Conservation (phyloP, 2,329 filamentous ascomycete genomes). For the Cordyceps cicadae region DNA sequence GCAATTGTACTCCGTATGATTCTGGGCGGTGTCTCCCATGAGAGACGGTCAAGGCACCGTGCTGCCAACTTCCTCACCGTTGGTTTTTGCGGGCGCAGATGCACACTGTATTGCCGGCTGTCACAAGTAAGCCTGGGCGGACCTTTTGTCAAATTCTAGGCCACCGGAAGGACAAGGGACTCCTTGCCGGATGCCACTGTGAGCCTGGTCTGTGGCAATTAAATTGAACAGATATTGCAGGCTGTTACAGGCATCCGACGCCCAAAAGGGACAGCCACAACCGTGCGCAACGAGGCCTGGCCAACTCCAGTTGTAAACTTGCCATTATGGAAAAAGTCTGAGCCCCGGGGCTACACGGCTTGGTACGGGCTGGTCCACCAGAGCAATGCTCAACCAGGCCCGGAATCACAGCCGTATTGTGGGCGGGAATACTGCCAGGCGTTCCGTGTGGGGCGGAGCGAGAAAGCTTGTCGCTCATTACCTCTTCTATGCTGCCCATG, state of each 20-base stretch:
- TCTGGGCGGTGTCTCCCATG: neutral
- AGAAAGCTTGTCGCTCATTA: neutral
- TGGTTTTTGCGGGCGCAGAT: slow-evolving; percentile 2
- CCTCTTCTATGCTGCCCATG: slow-evolving; percentile 2
- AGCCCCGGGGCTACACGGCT: slow-evolving; percentile 4
- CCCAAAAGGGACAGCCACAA: slow-evolving; percentile 2
- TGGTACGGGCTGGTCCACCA: slow-evolving; percentile 4
- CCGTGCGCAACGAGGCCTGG: slow-evolving; percentile 9
- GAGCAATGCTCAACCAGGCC: neutral
- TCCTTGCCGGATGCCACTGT: slow-evolving; percentile 4
- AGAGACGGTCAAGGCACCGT: neutral
- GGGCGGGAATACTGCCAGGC: slow-evolving; percentile 10
- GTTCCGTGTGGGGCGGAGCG: slow-evolving; percentile 7
- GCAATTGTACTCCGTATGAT: neutral
- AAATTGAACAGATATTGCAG: slow-evolving; percentile 8
- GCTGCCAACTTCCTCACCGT: neutral
- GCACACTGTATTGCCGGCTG: neutral
- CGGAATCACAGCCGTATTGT: slow-evolving; percentile 9
- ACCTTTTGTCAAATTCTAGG: slow-evolving; percentile 1
- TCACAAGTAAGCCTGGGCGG: neutral
- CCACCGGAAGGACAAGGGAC: neutral
- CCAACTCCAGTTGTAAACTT: neutral
- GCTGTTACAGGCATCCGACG: slow-evolving; percentile 2
- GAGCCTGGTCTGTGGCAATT: neutral
- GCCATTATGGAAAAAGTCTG: slow-evolving; percentile 1